These are phyloP conservation scores for Arthroderma sp. DNA, from an alignment of 2,329 filamentous ascomycete genomes.

Conservation along the genomic window DNA sequence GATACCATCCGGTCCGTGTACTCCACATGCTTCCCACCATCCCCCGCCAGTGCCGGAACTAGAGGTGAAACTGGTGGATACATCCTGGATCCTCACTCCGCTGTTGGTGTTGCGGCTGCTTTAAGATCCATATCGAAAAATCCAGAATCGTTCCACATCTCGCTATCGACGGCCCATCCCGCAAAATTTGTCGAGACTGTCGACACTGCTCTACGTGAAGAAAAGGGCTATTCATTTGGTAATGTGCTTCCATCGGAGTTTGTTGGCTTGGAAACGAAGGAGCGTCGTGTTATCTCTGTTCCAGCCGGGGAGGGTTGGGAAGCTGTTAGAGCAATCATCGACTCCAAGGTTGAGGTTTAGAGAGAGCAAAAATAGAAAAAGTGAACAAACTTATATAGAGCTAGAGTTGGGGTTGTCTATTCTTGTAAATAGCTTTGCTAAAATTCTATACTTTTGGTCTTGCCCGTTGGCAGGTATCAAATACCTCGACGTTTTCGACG, in stretches of 20 bases:
- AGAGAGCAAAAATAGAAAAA: no score
- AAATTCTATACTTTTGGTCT: no score
- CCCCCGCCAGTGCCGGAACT: slow-evolving; percentile 19
- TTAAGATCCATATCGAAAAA: slow-evolving; percentile 51
- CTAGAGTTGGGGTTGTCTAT: no score
- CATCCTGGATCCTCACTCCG: slow-evolving; percentile 83
- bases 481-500: no score
- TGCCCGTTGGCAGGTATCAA: no score
- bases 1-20: slow-evolving; percentile 51
- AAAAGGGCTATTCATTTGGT: slow-evolving; percentile 62
- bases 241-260: slow-evolving; percentile 74
- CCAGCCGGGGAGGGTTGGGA: slow-evolving; percentile 54
- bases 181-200: slow-evolving; percentile 89
- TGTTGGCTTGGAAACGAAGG: slow-evolving; percentile 60
- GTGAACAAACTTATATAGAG: no score
- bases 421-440: no score
- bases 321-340: slow-evolving; percentile 61
- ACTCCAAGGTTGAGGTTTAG: slow-evolving; percentile 48
- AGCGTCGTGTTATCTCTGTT: slow-evolving; percentile 58
- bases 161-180: slow-evolving; percentile 85
- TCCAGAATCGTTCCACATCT: slow-evolving; percentile 52
- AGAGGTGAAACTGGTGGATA: slow-evolving; percentile 46
- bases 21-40: slow-evolving; percentile 40
- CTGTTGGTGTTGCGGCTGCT: slow-evolving; percentile 71
- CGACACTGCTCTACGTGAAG: slow-evolving; percentile 58